Evolutionary conservation across 768 basidiomycete species (phyloP).

Genomic region (Pleurotus sapidus): DNA sequence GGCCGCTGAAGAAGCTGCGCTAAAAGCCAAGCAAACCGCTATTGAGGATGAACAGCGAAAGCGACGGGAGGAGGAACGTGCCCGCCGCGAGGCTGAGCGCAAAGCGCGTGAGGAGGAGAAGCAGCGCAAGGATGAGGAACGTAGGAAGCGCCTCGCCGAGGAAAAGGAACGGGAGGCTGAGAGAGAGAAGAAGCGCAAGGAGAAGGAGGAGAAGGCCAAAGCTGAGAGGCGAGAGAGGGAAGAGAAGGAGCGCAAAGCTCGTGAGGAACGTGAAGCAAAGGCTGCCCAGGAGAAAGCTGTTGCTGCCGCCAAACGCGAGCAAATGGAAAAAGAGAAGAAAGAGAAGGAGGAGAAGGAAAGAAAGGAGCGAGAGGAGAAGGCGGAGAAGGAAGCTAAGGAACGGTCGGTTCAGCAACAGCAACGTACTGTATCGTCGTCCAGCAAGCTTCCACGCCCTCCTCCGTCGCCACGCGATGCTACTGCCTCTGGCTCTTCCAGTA

Average conservation of each 20-base stretch:
- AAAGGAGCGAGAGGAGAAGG: conserved; percentile 19
- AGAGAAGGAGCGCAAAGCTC: conserved; percentile 57
- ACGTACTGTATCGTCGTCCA: conserved; percentile 38
- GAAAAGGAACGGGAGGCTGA: conserved; percentile 81
- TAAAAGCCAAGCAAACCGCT: conserved; percentile 71
- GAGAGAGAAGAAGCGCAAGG: conserved; percentile 68
- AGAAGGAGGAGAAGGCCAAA: conserved; percentile 68
- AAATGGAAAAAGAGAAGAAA: conserved; percentile 15
- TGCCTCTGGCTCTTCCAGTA: conserved; percentile 41
- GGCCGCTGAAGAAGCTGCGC: conserved; percentile 80
- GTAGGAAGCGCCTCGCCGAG: conserved; percentile 68
- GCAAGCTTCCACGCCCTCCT: conserved; percentile 45
- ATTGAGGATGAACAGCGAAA: conserved; percentile 79
- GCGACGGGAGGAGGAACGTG: conserved; percentile 86
- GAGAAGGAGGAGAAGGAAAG: conserved; percentile 26
- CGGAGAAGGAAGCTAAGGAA: conserved; percentile 17
- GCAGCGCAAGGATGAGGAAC: conserved; percentile 80
- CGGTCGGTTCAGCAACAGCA: conserved; percentile 42
- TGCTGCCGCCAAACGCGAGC: conserved; percentile 15
- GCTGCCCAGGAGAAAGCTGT: conserved; percentile 19
- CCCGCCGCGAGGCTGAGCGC: conserved; percentile 69
- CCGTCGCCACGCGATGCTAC: conserved; percentile 47
- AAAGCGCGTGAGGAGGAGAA: conserved; percentile 83
- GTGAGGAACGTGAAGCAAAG: conserved; percentile 64
- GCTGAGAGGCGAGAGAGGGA: conserved; percentile 76